Evolutionary conservation across 768 basidiomycete genomes (phyloP).

Genomic region (Boletus sensibilis): DNA sequence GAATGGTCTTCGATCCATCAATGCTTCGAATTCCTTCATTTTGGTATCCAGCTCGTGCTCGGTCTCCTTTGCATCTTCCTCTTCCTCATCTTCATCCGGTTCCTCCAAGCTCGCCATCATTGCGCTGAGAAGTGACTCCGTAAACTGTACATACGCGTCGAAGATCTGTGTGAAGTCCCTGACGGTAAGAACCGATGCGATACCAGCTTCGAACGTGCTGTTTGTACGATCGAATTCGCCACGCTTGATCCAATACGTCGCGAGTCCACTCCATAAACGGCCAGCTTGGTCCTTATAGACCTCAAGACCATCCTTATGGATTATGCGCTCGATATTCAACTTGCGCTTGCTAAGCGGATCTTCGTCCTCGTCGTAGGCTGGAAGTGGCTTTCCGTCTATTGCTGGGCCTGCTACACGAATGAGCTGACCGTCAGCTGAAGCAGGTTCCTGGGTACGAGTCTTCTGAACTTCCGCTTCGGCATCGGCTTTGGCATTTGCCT

Average conservation of each 20-base stretch:
- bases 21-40: slow-evolving; percentile 90
- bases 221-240: slow-evolving; percentile 92
- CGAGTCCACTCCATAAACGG: slow-evolving; percentile 91
- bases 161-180: slow-evolving; percentile 98
- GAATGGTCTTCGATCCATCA: slow-evolving; percentile 95
- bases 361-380: slow-evolving; percentile 75
- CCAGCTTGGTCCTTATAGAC: slow-evolving; percentile 98
- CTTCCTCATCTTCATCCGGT: slow-evolving; percentile 75
- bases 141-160: slow-evolving; percentile 93
- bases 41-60: slow-evolving; percentile 81
- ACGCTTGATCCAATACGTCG: slow-evolving; percentile 98
- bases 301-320: slow-evolving; percentile 80
- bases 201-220: slow-evolving; percentile 83
- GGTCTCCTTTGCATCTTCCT: slow-evolving; percentile 71
- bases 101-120: slow-evolving; percentile 85
- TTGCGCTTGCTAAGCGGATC: slow-evolving; percentile 68
- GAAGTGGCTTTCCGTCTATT: slow-evolving; percentile 48
- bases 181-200: slow-evolving; percentile 83
- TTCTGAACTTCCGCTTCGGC: slow-evolving; percentile 40
- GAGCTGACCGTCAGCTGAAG: slow-evolving; percentile 57
- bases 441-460: slow-evolving; percentile 36
- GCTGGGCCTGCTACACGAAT: slow-evolving; percentile 73
- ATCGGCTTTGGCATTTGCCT: slow-evolving; percentile 47
- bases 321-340: slow-evolving; percentile 84
- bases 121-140: slow-evolving; percentile 83